phyloP scores from a whole-genome alignment of 2,329 filamentous ascomycete species.

The Diaporthe sp. region DNA sequence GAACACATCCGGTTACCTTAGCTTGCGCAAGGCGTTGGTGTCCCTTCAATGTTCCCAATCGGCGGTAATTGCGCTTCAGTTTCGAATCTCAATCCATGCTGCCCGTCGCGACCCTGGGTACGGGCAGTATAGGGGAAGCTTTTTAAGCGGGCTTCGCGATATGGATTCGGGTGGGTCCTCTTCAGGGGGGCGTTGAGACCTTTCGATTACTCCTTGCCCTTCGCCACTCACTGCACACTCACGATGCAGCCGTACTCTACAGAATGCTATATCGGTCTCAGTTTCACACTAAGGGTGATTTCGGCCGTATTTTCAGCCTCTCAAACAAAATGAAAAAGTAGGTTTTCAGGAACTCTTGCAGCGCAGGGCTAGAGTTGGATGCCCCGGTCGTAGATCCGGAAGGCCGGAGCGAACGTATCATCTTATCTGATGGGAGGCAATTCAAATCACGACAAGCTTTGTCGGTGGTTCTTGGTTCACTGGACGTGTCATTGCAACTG shows the following conservation, averaged over 20 bases:
- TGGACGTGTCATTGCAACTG: slow-evolving; percentile 7
- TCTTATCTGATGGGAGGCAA: not conserved
- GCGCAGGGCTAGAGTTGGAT: not conserved
- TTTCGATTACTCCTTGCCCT: not conserved
- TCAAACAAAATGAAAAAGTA: not conserved
- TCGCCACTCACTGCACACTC: not conserved
- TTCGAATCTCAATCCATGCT: not conserved
- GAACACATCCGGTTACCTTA: too few species aligned
- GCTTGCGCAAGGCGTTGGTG: too few species aligned
- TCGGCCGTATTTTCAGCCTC: not conserved
- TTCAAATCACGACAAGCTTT: slow-evolving; percentile 15
- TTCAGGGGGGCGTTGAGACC: not conserved
- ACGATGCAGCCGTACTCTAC: not conserved
- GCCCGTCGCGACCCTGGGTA: not conserved
- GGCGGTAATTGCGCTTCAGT: too few species aligned
- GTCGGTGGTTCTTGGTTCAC: not conserved
- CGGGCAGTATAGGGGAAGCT: not conserved
- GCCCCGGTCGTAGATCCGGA: slow-evolving; percentile 2
- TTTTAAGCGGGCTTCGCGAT: not conserved
- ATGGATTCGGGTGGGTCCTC: not conserved
- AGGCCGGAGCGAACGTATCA: slow-evolving; percentile 14
- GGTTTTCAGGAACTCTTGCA: not conserved
- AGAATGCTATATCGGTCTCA: not conserved
- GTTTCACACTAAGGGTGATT: slow-evolving; percentile 4
- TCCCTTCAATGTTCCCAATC: too few species aligned